Evolutionary conservation across 345 rosid genomes (phyloP), one percentile per base, ranked within the genome.

Genomic region (Tarenaya hassleriana): DNA sequence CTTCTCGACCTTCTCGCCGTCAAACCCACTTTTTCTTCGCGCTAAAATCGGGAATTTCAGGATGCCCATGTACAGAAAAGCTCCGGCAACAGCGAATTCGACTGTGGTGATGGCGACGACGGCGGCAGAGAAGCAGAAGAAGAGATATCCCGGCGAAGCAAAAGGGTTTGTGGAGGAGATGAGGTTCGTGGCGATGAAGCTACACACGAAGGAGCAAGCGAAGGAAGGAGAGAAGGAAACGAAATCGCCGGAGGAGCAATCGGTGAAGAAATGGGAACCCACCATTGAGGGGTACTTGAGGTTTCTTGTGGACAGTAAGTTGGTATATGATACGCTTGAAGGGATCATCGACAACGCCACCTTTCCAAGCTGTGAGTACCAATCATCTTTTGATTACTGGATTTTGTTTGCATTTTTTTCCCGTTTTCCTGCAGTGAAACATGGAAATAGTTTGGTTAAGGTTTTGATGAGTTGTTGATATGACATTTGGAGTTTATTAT

Each of bases 81-180:
- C 16, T 10, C 1, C 1, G 32, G 11, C 48, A 15, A 7, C 48
- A 3, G 55, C 57, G n/a, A n/a, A n/a, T 38, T 24, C 53, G 42
- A 52, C 41, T 41, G 67, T 67, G 47, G 43, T 50, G 15, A 78
- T 82, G 24, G 61, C 79, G 8, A 79, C 89, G 5, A 72, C 86
- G 7, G 72, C 88, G 38, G 75, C 83, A 0, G 95, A 82, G 84
- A 87, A 77, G 88, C 75, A 71, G 21, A 73, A 55, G 42, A 79
- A 69, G 73, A 72, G 96, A 41, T 84, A 82, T 47, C 95, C 96
- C 0, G 94, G 95, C 1, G 94, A 88, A 81, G 78, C 92, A 0
- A 88, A 92, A 55, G 98, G 96, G 31, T 87, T 92, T 62, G 95
- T 92, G 60, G 98, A 92, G 75, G 98, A 92, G 86, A 88, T 92